Conservation (phyloP, 164 flowering plant genomes). For the Hamamelis virginiana region DNA sequence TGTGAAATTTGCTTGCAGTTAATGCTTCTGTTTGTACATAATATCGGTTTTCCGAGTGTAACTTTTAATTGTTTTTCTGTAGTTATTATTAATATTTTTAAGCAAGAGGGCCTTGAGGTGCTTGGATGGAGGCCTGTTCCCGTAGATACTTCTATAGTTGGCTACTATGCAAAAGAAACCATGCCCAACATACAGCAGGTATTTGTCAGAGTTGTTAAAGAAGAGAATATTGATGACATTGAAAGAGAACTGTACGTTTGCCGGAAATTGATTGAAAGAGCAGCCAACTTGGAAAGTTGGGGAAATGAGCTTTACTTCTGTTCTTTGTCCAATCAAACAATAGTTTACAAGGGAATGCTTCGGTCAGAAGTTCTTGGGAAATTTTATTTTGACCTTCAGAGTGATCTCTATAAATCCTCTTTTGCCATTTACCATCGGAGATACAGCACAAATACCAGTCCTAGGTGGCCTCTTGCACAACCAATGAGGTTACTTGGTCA, state of each 20-base stretch:
- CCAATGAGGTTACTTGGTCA: constrained; percentile 99
- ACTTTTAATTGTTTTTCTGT: constrained; percentile 33
- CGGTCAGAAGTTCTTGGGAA: constrained; percentile 93
- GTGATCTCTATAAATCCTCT: constrained; percentile 75
- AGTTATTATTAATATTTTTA: constrained; percentile 68
- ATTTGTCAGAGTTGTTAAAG: constrained; percentile 71
- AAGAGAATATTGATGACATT: constrained; percentile 81
- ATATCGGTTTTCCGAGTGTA: constrained; percentile 12
- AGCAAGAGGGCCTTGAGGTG: constrained; percentile 93
- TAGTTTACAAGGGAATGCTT: constrained; percentile 99
- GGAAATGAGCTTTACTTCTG: constrained; percentile 91
- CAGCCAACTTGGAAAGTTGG: constrained; percentile 65
- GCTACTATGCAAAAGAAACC: constrained; percentile 82
- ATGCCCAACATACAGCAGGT: constrained; percentile 95
- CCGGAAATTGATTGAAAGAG: constrained; percentile 82
- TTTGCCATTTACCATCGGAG: constrained; percentile 97
- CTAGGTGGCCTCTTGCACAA: constrained; percentile 99
- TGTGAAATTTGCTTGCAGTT: background rate
- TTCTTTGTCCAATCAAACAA: constrained; percentile 91
- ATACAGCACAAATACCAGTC: constrained; percentile 97
- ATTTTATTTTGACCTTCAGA: constrained; percentile 84
- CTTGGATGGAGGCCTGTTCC: constrained; percentile 99
- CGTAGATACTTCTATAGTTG: constrained; percentile 75
- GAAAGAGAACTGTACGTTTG: constrained; percentile 95
- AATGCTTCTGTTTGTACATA: background rate